Evolutionary conservation across 2,329 filamentous ascomycete genomes (phyloP).

Genomic region (Penicillium thymicola): DNA sequence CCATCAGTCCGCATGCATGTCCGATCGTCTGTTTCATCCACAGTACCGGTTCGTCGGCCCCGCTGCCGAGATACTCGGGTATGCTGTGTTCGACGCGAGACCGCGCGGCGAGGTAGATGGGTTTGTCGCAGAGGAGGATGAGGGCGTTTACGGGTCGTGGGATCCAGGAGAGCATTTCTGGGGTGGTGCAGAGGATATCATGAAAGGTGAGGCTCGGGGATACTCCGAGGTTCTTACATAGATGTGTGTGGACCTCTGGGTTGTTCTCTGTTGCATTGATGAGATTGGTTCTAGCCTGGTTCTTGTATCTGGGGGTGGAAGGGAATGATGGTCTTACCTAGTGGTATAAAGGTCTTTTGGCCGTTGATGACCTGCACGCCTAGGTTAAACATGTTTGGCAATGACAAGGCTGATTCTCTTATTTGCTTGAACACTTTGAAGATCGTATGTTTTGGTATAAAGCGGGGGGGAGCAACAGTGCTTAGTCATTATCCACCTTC

Average conservation of each 20-base stretch:
- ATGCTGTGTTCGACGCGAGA: slow-evolving; percentile 42
- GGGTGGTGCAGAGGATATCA: slow-evolving; percentile 53
- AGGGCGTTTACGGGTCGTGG: slow-evolving; percentile 54
- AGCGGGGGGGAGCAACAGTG: background rate
- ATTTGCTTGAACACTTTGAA: background rate
- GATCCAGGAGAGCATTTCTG: slow-evolving; percentile 50
- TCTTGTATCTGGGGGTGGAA: background rate
- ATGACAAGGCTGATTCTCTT: background rate
- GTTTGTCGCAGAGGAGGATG: slow-evolving; percentile 51
- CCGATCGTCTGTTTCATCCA: slow-evolving; percentile 61
- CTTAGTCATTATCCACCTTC: background rate
- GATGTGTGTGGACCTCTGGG: slow-evolving; percentile 51
- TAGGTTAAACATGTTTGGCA: slow-evolving; percentile 8
- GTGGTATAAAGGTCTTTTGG: slow-evolving; percentile 33
- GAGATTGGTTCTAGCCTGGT: slow-evolving; percentile 3
- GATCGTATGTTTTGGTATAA: background rate
- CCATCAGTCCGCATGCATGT: slow-evolving; percentile 59
- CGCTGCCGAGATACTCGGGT: slow-evolving; percentile 41
- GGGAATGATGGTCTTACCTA: slow-evolving; percentile 19
- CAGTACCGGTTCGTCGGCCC: slow-evolving; percentile 53
- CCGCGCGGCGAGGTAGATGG: slow-evolving; percentile 43
- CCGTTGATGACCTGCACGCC: slow-evolving; percentile 26
- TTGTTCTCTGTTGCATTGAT: slow-evolving; percentile 50
- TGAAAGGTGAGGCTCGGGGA: slow-evolving; percentile 49
- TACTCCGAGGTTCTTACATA: slow-evolving; percentile 51